These are phyloP conservation scores for Linnemannia hyalina DNA, from an alignment of 192 early-diverging fungal species.

Conservation along the genomic window DNA sequence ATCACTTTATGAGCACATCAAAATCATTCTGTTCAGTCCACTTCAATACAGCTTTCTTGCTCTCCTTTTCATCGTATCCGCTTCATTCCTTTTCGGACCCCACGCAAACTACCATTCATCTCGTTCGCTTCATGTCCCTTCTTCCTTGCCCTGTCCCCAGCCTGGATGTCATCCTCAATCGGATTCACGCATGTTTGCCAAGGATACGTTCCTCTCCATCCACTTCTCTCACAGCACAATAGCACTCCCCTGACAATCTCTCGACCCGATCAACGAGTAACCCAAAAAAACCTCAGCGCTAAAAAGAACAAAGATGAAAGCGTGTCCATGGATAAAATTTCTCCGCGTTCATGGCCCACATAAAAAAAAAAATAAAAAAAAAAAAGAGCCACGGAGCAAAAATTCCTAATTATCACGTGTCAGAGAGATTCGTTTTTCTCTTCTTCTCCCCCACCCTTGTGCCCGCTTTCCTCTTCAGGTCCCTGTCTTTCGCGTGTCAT, in stretches of 20 bases:
- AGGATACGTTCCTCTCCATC: no score
- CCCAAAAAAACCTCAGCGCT: neutral
- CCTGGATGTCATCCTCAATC: no score
- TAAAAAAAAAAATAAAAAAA: no score
- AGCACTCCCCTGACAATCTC: no score
- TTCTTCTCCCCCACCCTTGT: neutral
- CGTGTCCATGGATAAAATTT: neutral
- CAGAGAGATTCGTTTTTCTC: neutral
- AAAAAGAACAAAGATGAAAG: neutral
- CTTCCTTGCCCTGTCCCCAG: no score
- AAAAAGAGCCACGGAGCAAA: neutral
- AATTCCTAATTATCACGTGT: neutral
- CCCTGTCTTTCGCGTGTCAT: constrained; percentile 16
- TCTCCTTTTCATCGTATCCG: neutral
- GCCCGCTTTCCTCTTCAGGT: neutral
- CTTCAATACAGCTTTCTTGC: neutral
- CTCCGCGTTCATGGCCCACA: neutral
- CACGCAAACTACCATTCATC: neutral
- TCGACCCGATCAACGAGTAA: no score
- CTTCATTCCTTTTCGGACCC: neutral
- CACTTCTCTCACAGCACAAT: no score
- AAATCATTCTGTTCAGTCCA: neutral
- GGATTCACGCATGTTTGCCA: no score
- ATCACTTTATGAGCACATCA: neutral
- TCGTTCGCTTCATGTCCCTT: neutral